Percentiles rank a stretch among this genome's conserved stretches.
Evolutionary conservation across 805 yeast genomes (phyloP).

Genomic region (Priceomyces fermenticarens): DNA sequence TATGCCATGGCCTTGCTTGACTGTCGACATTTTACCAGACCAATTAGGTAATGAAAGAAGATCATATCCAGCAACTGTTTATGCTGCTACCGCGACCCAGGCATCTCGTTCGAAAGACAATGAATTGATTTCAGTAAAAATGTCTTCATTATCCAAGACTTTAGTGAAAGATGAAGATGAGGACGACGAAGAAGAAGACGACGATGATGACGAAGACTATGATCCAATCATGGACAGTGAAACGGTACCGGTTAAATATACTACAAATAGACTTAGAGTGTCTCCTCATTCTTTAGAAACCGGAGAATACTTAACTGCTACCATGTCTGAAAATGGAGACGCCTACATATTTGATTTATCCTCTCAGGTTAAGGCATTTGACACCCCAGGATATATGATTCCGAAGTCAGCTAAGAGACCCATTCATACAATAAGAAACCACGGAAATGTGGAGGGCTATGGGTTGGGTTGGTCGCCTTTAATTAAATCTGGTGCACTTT

Average conservation of each 20-base stretch:
- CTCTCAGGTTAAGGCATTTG: slow-evolving; percentile 78
- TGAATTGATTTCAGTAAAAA: slow-evolving; percentile 79
- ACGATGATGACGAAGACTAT: slow-evolving; percentile 59
- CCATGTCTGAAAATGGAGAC: slow-evolving; percentile 88
- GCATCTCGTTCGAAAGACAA: slow-evolving; percentile 85
- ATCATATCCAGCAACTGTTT: slow-evolving; percentile 81
- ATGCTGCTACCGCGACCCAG: slow-evolving; percentile 90
- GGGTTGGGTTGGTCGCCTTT: slow-evolving; percentile 97
- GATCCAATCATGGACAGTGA: slow-evolving; percentile 91
- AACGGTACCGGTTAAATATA: slow-evolving; percentile 68
- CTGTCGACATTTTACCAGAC: slow-evolving; percentile 87
- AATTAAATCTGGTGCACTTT: slow-evolving; percentile 70
- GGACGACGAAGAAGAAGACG: slow-evolving; percentile 71
- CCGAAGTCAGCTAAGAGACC: slow-evolving; percentile 80
- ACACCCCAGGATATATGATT: slow-evolving; percentile 79
- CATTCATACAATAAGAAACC: slow-evolving; percentile 72
- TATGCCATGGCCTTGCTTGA: slow-evolving; percentile 95
- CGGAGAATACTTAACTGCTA: slow-evolving; percentile 82
- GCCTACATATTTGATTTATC: slow-evolving; percentile 80
- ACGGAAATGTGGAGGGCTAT: slow-evolving; percentile 96
- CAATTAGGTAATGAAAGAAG: slow-evolving; percentile 83
- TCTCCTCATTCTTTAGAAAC: slow-evolving; percentile 72
- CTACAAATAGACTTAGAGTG: slow-evolving; percentile 86
- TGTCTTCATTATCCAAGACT: slow-evolving; percentile 80
- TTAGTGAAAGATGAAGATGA: slow-evolving; percentile 79